Evolutionary conservation across 176 grass and related monocot genomes (phyloP).

Genomic region (Carex parvula): DNA sequence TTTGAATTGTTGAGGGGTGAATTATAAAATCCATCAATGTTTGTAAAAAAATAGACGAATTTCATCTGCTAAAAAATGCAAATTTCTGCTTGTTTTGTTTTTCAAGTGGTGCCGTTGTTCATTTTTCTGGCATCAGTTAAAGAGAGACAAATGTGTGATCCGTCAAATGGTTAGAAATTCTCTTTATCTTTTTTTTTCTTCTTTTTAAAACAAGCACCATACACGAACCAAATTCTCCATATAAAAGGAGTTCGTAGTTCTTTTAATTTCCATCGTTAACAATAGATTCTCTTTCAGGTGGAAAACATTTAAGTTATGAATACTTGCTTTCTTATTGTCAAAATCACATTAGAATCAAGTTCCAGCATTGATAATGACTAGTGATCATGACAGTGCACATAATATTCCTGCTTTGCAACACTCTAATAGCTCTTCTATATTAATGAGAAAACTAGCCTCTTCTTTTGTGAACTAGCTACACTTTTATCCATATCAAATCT

Average conservation of each 20-base stretch:
- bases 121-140: neutral
- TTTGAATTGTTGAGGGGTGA: neutral
- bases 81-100: neutral
- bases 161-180: neutral
- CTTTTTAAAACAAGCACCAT: conserved; percentile 3
- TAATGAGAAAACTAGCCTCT: neutral
- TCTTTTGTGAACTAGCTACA: conserved; percentile 34
- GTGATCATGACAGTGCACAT: neutral
- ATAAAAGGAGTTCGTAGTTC: neutral
- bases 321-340: neutral
- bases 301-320: neutral
- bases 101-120: neutral
- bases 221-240: neutral
- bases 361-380: conserved; percentile 7
- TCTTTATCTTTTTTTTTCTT: neutral
- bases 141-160: neutral
- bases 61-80: neutral
- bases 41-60: neutral
- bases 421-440: neutral
- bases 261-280: conserved; percentile 43
- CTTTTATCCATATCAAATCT: conserved; percentile 26
- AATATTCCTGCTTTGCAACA: conserved; percentile 15
- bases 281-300: conserved; percentile 9
- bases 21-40: neutral
- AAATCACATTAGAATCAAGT: conserved; percentile 21